Evolutionary conservation across 1,284 basidiomycete species (phyloP).

Genomic region (Stygiomarasmius scandens): DNA sequence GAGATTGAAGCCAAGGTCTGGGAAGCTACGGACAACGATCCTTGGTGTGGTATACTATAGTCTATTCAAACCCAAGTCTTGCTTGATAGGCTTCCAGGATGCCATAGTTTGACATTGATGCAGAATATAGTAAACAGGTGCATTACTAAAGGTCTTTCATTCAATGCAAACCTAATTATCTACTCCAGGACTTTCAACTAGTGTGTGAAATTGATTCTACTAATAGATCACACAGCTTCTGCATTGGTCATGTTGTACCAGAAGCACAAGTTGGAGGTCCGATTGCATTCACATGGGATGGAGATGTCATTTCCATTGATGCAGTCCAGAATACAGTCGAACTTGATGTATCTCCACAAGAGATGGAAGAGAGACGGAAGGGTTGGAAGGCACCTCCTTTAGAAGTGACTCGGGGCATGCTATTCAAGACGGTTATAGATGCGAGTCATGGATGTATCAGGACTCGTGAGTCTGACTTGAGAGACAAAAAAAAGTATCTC

Average conservation of each 20-base stretch:
- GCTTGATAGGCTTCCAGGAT: too few species aligned
- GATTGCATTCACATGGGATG: conserved; percentile 87
- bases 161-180: too few species aligned
- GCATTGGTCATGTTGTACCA: conserved; percentile 89
- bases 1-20: too few species aligned
- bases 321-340: conserved; percentile 85
- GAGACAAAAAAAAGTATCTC: background rate
- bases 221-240: conserved; percentile 90
- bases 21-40: too few species aligned
- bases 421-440: conserved; percentile 85
- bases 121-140: too few species aligned
- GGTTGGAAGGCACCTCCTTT: conserved; percentile 83
- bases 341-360: conserved; percentile 68
- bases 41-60: too few species aligned
- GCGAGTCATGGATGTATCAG: conserved; percentile 87
- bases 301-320: conserved; percentile 85
- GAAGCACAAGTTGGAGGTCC: conserved; percentile 91
- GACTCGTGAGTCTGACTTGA: conserved; percentile 56
- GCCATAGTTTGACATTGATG: too few species aligned
- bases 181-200: too few species aligned
- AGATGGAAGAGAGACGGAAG: conserved; percentile 67
- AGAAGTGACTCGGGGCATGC: conserved; percentile 82
- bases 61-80: too few species aligned
- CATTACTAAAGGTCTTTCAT: too few species aligned
- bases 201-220: too few species aligned